A percentile compares a stretch with the other conserved stretches of the same genome.
These are phyloP conservation scores for Amphicarpaea edgeworthii DNA, from an alignment of 306 rosid species.

Conservation along the genomic window DNA sequence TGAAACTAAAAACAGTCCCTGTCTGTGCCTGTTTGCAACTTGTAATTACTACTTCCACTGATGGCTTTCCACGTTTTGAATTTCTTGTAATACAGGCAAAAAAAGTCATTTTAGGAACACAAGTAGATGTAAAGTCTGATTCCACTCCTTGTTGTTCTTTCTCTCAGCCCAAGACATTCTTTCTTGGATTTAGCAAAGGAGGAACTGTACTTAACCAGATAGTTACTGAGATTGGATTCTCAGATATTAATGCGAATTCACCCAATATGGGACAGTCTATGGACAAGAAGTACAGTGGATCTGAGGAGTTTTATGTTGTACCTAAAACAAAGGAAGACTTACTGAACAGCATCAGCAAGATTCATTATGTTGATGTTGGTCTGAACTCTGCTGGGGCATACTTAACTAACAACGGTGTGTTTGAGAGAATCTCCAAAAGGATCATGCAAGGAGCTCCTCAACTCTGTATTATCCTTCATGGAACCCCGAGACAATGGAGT, in stretches of 20 bases:
- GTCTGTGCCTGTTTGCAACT: background rate
- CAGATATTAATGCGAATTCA: constrained; percentile 38
- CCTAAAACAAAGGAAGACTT: constrained; percentile 63
- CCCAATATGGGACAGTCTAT: constrained; percentile 37
- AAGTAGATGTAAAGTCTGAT: constrained; percentile 36
- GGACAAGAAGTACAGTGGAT: constrained; percentile 13
- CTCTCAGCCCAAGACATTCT: constrained; percentile 60
- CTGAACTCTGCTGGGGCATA: constrained; percentile 79
- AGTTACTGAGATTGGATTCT: constrained; percentile 74
- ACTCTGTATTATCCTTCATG: constrained; percentile 77
- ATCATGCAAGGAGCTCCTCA: constrained; percentile 50
- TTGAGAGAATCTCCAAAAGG: constrained; percentile 61
- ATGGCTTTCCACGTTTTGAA: constrained; percentile 16
- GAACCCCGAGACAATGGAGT: constrained; percentile 91
- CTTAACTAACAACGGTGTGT: constrained; percentile 57
- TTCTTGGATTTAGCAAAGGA: constrained; percentile 95
- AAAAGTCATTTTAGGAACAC: constrained; percentile 41
- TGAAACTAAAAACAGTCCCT: background rate
- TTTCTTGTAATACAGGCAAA: constrained; percentile 58
- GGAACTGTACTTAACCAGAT: constrained; percentile 87
- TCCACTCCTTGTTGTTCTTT: constrained; percentile 26
- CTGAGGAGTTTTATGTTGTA: constrained; percentile 47
- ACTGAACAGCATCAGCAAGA: constrained; percentile 67
- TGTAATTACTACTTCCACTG: background rate
- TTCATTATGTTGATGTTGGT: constrained; percentile 93